phyloP scores from a whole-genome alignment of 2,329 filamentous ascomycete species.

The Raffaelea deltoideospora region DNA sequence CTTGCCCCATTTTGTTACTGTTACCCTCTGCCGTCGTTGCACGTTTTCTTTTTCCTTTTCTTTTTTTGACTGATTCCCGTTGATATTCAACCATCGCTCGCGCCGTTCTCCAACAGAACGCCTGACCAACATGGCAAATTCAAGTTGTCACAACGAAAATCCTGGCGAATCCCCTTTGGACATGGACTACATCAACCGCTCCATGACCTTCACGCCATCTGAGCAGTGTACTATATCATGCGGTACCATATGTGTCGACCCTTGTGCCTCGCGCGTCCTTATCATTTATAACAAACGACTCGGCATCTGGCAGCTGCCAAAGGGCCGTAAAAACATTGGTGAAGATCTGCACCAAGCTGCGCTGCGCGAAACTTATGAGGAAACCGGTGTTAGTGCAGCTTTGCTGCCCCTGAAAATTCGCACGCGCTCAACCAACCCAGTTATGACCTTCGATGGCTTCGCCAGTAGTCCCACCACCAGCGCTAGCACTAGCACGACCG shows the following conservation, averaged over 20 bases:
- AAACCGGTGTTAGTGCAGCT: slow-evolving; percentile 26
- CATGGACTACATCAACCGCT: slow-evolving; percentile 15
- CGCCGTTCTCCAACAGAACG: too few relatives aligned
- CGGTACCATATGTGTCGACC: slow-evolving; percentile 29
- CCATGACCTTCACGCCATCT: slow-evolving; percentile 24
- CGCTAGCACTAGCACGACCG: too few relatives aligned
- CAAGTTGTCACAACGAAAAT: neutral
- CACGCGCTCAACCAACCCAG: slow-evolving; percentile 23
- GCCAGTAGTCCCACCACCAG: too few relatives aligned
- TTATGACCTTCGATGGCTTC: too few relatives aligned
- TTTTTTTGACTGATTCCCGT: too few relatives aligned
- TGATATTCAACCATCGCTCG: too few relatives aligned
- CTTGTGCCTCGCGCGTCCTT: slow-evolving; percentile 20
- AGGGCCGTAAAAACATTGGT: slow-evolving; percentile 31
- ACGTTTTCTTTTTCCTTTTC: too few relatives aligned
- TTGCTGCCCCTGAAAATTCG: slow-evolving; percentile 24
- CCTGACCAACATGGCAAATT: neutral
- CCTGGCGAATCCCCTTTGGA: slow-evolving; percentile 7
- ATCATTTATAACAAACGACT: slow-evolving; percentile 27
- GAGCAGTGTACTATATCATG: slow-evolving; percentile 28
- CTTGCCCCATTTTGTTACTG: too few relatives aligned
- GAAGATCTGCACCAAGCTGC: slow-evolving; percentile 26
- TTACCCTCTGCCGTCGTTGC: too few relatives aligned
- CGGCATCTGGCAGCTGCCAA: slow-evolving; percentile 29
- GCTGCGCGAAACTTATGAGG: slow-evolving; percentile 30